Evolutionary conservation across 2,329 filamentous ascomycete species (phyloP).

Genomic region (Diaporthe vexans): DNA sequence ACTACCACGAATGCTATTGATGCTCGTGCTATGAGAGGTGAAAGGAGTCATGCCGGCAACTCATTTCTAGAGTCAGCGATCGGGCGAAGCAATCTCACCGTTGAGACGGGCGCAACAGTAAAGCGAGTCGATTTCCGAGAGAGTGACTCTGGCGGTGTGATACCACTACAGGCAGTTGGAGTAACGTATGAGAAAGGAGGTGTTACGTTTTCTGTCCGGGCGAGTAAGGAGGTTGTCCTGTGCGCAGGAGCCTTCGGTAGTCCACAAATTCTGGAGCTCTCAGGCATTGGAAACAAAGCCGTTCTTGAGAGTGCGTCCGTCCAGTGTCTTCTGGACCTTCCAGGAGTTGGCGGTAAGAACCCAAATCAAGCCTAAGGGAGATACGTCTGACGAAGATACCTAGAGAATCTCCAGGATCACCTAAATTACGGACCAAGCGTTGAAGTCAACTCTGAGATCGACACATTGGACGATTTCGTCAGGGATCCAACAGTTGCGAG

Average conservation of each 20-base stretch:
- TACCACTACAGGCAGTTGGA: background rate
- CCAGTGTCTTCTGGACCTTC: constrained; percentile 1
- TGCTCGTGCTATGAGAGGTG: constrained; percentile 3
- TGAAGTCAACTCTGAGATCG: constrained; percentile 11
- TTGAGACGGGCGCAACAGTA: constrained; percentile 5
- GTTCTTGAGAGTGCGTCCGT: background rate
- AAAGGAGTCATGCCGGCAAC: constrained; percentile 9
- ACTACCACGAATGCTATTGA: constrained; percentile 14
- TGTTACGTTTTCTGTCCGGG: background rate
- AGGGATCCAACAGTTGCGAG: background rate
- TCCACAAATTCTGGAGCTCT: constrained; percentile 4
- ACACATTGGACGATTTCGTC: background rate
- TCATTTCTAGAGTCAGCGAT: constrained; percentile 4
- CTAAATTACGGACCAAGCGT: constrained; percentile 17
- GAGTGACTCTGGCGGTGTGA: background rate
- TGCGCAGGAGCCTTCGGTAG: constrained; percentile 6
- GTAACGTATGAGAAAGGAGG: constrained; percentile 15
- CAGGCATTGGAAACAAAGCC: background rate
- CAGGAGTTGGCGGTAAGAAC: constrained; percentile 11
- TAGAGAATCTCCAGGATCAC: constrained; percentile 22
- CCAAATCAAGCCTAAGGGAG: background rate
- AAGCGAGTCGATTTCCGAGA: background rate
- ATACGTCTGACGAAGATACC: background rate
- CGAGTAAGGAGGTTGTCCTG: background rate
- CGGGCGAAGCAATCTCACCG: background rate